Evolutionary conservation across 768 basidiomycete species (phyloP).

Genomic region (Mycena indigotica): DNA sequence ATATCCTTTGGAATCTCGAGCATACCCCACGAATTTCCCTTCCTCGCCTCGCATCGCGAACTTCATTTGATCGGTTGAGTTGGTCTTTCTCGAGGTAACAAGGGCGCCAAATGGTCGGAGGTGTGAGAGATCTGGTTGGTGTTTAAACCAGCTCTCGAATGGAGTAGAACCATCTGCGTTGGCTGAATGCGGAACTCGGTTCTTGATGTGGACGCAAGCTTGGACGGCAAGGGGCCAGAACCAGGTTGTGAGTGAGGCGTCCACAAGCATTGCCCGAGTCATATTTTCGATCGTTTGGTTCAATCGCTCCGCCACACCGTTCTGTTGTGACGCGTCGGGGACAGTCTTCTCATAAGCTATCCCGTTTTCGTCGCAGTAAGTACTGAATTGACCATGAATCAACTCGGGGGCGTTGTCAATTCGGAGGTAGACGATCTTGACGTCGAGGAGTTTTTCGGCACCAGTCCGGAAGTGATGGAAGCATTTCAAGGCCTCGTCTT

Average conservation of each 20-base stretch:
- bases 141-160: conserved; percentile 13
- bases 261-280: conserved; percentile 21
- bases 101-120: conserved; percentile 19
- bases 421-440: conserved; percentile 5
- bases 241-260: conserved; percentile 5
- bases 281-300: conserved; percentile 26
- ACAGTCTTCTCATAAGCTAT: conserved; percentile 12
- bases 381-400: conserved; percentile 14
- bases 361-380: conserved; percentile 20
- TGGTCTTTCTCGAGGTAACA: conserved; percentile 12
- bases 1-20: conserved; percentile 22
- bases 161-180: background rate
- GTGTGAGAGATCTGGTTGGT: conserved; percentile 6
- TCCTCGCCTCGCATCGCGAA: conserved; percentile 4
- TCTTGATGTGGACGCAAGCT: conserved; percentile 14
- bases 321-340: conserved; percentile 30
- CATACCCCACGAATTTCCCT: conserved; percentile 22
- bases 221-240: conserved; percentile 23
- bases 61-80: conserved; percentile 7
- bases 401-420: conserved; percentile 32
- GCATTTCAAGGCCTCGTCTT: conserved; percentile 7
- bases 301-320: conserved; percentile 27
- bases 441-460: conserved; percentile 1
- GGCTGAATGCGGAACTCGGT: conserved; percentile 12
- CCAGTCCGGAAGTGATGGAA: conserved; percentile 6